phyloP scores from a whole-genome alignment of 805 yeast species.

The Teunomyces barrocoloradensis region DNA sequence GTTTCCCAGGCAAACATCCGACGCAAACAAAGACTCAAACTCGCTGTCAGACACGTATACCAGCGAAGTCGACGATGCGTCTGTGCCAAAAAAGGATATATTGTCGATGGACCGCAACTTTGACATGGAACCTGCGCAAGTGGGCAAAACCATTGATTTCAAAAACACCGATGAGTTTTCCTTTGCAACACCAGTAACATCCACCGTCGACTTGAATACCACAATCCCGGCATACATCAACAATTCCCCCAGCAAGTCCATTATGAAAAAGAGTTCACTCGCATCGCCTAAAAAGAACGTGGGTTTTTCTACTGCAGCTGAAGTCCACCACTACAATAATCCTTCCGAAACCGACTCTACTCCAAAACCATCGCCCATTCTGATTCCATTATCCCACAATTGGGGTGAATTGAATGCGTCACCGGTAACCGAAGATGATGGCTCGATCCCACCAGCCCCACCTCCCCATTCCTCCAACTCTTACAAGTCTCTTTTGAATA shows the following conservation, averaged over 20 bases:
- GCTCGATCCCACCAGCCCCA: constrained; percentile 10
- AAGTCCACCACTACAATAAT: constrained; percentile 30
- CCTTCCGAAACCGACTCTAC: constrained; percentile 6
- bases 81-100: constrained; percentile 2
- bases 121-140: constrained; percentile 13
- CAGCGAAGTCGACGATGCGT: constrained; percentile 24
- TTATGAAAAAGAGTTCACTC: constrained; percentile 28
- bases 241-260: constrained; percentile 38
- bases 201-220: constrained; percentile 13
- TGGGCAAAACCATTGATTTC: constrained; percentile 1
- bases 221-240: constrained; percentile 4
- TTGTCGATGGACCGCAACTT: constrained; percentile 22
- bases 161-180: constrained; percentile 24
- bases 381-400: constrained; percentile 13
- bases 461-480: constrained; percentile 12
- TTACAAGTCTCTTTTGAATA: constrained; percentile 5
- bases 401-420: constrained; percentile 18
- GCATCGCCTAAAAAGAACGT: constrained; percentile 41
- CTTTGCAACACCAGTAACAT: constrained; percentile 23
- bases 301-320: constrained; percentile 28
- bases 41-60: constrained; percentile 43
- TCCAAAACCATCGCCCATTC: background rate
- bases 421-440: constrained; percentile 15
- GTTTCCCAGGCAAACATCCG: constrained; percentile 15
- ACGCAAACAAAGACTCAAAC: constrained; percentile 27